These are phyloP conservation scores for Boletellus ananas DNA, from an alignment of 768 basidiomycete species.

Conservation along the genomic window DNA sequence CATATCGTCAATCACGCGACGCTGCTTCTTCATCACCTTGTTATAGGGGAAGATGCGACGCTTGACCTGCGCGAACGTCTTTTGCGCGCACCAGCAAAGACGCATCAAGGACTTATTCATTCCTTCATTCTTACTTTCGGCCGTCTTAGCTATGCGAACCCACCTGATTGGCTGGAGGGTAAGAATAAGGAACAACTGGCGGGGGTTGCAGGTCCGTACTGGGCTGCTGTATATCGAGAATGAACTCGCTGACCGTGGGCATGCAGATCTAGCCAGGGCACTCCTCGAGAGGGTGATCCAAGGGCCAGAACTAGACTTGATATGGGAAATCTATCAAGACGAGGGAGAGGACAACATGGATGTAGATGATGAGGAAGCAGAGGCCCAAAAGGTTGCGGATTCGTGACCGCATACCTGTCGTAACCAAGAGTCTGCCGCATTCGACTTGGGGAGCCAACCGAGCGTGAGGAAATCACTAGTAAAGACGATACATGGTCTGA, in stretches of 20 bases:
- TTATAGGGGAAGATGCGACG: not conserved
- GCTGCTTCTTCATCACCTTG: constrained; percentile 50
- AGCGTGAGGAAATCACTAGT: not conserved
- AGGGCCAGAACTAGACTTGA: constrained; percentile 64
- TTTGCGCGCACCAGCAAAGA: constrained; percentile 47
- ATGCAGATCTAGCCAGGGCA: constrained; percentile 53
- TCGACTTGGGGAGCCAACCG: not conserved
- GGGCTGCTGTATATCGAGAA: not conserved
- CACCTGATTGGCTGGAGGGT: constrained; percentile 54
- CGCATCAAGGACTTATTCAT: constrained; percentile 61
- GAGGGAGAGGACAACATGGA: constrained; percentile 45
- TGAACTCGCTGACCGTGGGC: constrained; percentile 4
- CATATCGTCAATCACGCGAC: constrained; percentile 49
- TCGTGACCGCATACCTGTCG: constrained; percentile 3
- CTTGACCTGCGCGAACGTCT: constrained; percentile 44
- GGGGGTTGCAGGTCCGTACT: constrained; percentile 44
- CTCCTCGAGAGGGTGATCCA: constrained; percentile 66
- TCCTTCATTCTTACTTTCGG: constrained; percentile 77
- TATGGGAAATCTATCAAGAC: constrained; percentile 59
- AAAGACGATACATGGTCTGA: not conserved
- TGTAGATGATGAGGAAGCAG: constrained; percentile 57
- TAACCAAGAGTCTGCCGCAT: not conserved
- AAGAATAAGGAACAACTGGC: constrained; percentile 40
- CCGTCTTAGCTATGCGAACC: constrained; percentile 65
- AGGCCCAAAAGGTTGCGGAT: constrained; percentile 26